Conservation (phyloP, 108 stramenopile species). For the Fistulifera solaris region DNA sequence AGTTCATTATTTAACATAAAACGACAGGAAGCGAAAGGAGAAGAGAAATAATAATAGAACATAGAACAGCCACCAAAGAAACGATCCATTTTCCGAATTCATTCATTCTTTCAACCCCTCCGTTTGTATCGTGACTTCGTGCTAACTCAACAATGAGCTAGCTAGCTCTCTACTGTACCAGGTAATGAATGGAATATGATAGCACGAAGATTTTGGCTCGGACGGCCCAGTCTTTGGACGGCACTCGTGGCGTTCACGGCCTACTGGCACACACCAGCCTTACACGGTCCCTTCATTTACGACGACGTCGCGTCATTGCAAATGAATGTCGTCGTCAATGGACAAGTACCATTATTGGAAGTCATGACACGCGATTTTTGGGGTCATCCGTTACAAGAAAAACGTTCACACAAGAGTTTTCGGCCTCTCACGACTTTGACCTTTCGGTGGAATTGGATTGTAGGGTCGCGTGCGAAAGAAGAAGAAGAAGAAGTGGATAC, state of each 20-base stretch:
- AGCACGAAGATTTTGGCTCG: background rate
- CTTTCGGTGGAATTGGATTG: slow-evolving; percentile 28
- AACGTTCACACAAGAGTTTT: slow-evolving; percentile 37
- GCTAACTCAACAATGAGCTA: too few relatives aligned
- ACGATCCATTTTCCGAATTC: too few relatives aligned
- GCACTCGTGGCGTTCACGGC: slow-evolving; percentile 23
- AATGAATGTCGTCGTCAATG: slow-evolving; percentile 40
- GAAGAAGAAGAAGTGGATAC: slow-evolving; percentile 1
- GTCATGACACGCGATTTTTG: slow-evolving; percentile 35
- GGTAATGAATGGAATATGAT: too few relatives aligned
- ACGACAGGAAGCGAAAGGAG: too few relatives aligned
- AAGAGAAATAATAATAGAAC: too few relatives aligned
- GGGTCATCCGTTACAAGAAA: slow-evolving; percentile 33
- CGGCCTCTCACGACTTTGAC: slow-evolving; percentile 44
- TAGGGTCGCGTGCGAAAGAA: background rate
- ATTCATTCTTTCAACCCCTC: too few relatives aligned
- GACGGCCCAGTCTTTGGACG: slow-evolving; percentile 30
- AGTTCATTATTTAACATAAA: too few relatives aligned
- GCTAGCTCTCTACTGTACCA: too few relatives aligned
- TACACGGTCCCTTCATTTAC: slow-evolving; percentile 34
- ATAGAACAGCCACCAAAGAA: too few relatives aligned
- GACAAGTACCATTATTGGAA: slow-evolving; percentile 29
- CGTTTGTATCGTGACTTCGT: too few relatives aligned
- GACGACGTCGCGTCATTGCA: slow-evolving; percentile 32
- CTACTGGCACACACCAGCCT: slow-evolving; percentile 27